Evolutionary conservation across 306 rosid genomes (phyloP).

Genomic region (Chamaecrista fasciculata): DNA sequence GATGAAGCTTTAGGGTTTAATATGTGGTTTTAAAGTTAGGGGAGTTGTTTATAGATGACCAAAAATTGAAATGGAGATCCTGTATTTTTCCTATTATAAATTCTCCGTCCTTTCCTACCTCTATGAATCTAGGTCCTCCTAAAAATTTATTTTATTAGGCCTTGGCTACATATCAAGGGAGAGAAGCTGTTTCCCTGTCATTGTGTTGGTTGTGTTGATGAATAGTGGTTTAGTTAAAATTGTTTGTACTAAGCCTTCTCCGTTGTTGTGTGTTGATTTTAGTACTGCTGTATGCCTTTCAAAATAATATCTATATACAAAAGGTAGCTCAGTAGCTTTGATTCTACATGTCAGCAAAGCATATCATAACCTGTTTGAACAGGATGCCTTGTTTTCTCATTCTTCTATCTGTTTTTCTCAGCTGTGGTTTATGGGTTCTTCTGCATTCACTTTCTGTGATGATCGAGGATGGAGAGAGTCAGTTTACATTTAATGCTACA

Average conservation of each 20-base stretch:
- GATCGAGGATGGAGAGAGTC: constrained; percentile 89
- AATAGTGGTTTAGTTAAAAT: background rate
- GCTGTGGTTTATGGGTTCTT: constrained; percentile 98
- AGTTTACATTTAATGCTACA: constrained; percentile 66
- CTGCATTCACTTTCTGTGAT: constrained; percentile 89
- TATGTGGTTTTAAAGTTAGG: too few species aligned
- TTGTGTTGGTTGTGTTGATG: background rate
- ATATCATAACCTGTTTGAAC: constrained; percentile 1
- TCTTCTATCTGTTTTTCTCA: constrained; percentile 31
- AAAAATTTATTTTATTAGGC: too few species aligned
- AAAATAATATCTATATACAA: background rate
- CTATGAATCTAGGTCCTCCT: too few species aligned
- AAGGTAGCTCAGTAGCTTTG: too few species aligned
- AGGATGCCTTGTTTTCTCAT: constrained; percentile 15
- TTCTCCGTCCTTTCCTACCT: too few species aligned
- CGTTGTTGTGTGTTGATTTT: background rate
- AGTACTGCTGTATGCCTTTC: background rate
- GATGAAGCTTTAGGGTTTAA: too few species aligned
- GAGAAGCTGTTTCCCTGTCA: background rate
- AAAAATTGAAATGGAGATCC: too few species aligned
- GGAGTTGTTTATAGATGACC: too few species aligned
- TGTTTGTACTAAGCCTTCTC: background rate
- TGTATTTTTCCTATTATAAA: background rate
- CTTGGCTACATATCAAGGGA: background rate
- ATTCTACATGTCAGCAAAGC: constrained; percentile 5